Conservation (phyloP, 352 stramenopile species). For the Globisporangium alternatum region DNA sequence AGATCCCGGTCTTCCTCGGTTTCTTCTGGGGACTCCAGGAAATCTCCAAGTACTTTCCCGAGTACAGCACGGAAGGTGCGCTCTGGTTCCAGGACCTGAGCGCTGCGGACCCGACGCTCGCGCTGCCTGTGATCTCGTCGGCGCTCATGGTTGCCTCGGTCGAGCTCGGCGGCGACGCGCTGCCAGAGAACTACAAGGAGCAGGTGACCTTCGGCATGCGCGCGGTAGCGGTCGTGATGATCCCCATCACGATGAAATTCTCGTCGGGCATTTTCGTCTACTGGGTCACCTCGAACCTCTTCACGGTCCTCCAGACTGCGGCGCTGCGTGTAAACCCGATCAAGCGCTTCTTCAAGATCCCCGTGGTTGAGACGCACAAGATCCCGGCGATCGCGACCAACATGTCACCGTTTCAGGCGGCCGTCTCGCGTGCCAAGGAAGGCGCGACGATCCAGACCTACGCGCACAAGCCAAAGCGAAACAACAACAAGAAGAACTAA, state of each 20-base stretch:
- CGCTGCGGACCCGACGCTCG: conserved; percentile 61
- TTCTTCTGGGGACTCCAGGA: conserved; percentile 85
- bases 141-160: conserved; percentile 75
- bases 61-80: conserved; percentile 69
- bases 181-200: conserved; percentile 57
- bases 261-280: conserved; percentile 84
- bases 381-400: conserved; percentile 30
- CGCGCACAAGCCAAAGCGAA: conserved; percentile 53
- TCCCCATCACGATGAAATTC: conserved; percentile 83
- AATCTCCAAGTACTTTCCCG: conserved; percentile 77
- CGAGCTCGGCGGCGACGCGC: conserved; percentile 67
- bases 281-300: conserved; percentile 85
- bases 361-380: conserved; percentile 34
- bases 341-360: conserved; percentile 56
- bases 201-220: conserved; percentile 83
- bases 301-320: conserved; percentile 64
- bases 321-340: conserved; percentile 53
- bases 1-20: conserved; percentile 83
- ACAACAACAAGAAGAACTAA: conserved; percentile 47
- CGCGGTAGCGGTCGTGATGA: conserved; percentile 59
- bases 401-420: conserved; percentile 70
- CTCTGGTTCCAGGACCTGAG: conserved; percentile 85
- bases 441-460: conserved; percentile 66
- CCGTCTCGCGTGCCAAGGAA: conserved; percentile 66
- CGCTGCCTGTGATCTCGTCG: conserved; percentile 77